Conservation (phyloP, 306 rosid species). For the Calophaca sinica region DNA sequence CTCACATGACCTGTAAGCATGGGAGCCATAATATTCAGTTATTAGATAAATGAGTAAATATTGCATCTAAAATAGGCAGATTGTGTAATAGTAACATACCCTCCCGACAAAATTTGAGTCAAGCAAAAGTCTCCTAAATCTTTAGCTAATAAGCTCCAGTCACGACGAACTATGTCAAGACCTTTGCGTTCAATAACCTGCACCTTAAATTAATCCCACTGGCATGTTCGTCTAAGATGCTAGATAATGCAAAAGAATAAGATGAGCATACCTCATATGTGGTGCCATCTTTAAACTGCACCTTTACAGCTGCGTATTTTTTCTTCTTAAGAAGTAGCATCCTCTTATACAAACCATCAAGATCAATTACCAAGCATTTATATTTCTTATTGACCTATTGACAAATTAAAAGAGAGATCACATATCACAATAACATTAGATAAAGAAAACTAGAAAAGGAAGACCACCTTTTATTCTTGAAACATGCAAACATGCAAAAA, state of each 20-base stretch:
- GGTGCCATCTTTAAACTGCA: conserved; percentile 71
- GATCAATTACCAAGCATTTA: conserved; percentile 91
- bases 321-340: conserved; percentile 98
- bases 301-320: conserved; percentile 94
- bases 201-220: conserved; percentile 39
- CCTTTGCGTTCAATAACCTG: conserved; percentile 98
- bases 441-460: conserved; percentile 29
- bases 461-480: conserved; percentile 21
- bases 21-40: conserved; percentile 20
- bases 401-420: conserved; percentile 45
- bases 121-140: conserved; percentile 94
- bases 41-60: conserved; percentile 37
- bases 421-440: conserved; percentile 13
- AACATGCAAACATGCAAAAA: conserved; percentile 25
- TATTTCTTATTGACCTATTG: conserved; percentile 93
- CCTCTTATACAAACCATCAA: conserved; percentile 94
- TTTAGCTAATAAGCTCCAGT: conserved; percentile 96
- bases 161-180: conserved; percentile 98
- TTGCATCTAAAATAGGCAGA: conserved; percentile 28
- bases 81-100: conserved; percentile 61
- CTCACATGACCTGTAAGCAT: conserved; percentile 78
- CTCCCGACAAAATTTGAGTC: conserved; percentile 91
- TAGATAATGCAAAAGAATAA: conserved; percentile 16
- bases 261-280: conserved; percentile 73
- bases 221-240: conserved; percentile 34